A percentile compares a stretch with the other conserved stretches of the same genome.
Conservation (phyloP, 257 asterid species). For the Solanum chmielewskii region DNA sequence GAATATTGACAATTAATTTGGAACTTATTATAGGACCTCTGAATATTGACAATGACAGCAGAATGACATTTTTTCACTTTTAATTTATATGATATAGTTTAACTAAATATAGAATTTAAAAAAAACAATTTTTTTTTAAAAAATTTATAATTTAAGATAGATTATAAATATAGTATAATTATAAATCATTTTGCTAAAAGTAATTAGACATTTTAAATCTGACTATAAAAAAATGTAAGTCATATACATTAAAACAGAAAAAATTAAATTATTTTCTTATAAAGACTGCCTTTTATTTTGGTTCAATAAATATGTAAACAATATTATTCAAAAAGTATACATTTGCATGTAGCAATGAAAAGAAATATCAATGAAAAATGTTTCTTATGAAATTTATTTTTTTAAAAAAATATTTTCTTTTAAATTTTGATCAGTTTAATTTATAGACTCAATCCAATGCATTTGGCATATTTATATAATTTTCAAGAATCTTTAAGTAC, state of each 20-base stretch:
- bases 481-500: neutral
- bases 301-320: neutral
- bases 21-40: neutral
- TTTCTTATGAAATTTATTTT: neutral
- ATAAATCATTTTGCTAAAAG: neutral
- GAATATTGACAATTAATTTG: neutral
- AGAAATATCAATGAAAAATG: neutral
- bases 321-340: neutral
- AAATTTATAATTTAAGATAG: neutral
- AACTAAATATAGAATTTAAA: neutral
- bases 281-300: neutral
- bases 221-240: neutral
- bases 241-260: neutral
- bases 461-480: neutral
- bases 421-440: neutral
- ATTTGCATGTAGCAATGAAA: neutral
- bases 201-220: neutral
- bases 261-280: no score
- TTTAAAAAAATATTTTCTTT: neutral
- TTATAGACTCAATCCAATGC: neutral
- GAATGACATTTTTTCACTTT: neutral
- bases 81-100: accelerated
- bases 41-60: neutral
- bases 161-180: neutral
- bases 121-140: neutral